phyloP scores from a whole-genome alignment of 768 basidiomycete genomes.

The Boletus rex-veris region DNA sequence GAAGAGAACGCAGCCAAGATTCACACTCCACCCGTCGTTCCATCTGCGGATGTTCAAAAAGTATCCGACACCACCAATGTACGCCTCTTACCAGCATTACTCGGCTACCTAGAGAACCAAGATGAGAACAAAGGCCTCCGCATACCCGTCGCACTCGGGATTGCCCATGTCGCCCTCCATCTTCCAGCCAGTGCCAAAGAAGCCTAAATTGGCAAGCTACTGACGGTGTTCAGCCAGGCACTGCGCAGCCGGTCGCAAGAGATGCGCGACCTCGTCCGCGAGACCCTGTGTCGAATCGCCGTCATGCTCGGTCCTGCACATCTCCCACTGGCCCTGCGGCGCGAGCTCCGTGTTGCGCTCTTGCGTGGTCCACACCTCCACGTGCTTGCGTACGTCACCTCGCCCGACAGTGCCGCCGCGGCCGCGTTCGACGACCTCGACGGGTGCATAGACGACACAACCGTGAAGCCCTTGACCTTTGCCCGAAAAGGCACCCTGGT shows the following conservation, averaged over 20 bases:
- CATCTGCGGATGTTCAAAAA: conserved; percentile 21
- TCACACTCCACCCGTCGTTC: not conserved
- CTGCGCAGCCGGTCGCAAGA: conserved; percentile 94
- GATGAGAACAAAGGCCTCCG: conserved; percentile 82
- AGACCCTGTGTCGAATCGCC: conserved; percentile 78
- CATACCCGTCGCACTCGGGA: conserved; percentile 84
- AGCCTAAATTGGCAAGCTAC: conserved; percentile 66
- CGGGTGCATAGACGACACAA: conserved; percentile 68
- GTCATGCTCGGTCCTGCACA: conserved; percentile 69
- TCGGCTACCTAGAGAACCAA: conserved; percentile 77
- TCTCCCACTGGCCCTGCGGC: conserved; percentile 67
- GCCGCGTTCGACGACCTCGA: conserved; percentile 63
- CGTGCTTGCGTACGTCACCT: conserved; percentile 84
- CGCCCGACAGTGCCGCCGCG: no score
- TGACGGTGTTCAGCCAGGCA: conserved; percentile 86
- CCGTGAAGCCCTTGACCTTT: no score
- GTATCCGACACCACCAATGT: conserved; percentile 75
- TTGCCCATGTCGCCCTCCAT: conserved; percentile 78
- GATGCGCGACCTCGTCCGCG: conserved; percentile 80
- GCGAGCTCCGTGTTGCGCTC: conserved; percentile 81
- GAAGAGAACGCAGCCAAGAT: conserved; percentile 23
- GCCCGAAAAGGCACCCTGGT: no score
- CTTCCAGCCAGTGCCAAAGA: conserved; percentile 64
- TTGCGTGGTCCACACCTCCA: conserved; percentile 92
- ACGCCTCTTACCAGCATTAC: conserved; percentile 74